Evolutionary conservation across 2,329 filamentous ascomycete genomes (phyloP), one percentile per base, ranked within the genome.

Genomic region (Pochonia chlamydosporia): DNA sequence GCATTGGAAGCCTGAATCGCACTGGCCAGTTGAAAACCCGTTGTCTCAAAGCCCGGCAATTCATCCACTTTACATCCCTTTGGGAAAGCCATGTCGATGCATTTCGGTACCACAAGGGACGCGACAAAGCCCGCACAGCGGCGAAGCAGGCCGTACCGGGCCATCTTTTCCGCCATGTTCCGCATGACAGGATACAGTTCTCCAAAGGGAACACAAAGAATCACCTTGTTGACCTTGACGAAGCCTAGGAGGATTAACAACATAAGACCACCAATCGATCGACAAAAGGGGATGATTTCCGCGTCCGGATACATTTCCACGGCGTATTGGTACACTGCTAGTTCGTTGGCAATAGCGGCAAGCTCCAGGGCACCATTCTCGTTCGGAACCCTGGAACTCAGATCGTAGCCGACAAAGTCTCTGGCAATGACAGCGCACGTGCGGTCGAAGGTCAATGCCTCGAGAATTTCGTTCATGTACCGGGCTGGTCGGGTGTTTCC

Each of bases 381-480:
- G 10, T 37, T 37, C n/a, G 16, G 26, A 37, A 44, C 30, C 6
- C 21, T 14, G 5, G 43, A 44, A 30, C 43, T 44, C n/a, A 21
- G 11, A 21, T 44, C 43, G 20, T 44, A 44, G 18, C 43, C 43
- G 5, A 44, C 43, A 44, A 44, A 44, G 20, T 44, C 43, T 14
- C 10, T 9, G 13, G 18, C 43, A 25, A 44, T 44, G 43, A 44
- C 43, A 31, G 13, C 30, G 16, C 30, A 14, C 11, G 30, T 37
- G 3, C 28, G 43, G 20, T 24, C 6, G 6, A 23, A 5, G 5
- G 20, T 26, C 28, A 44, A 21, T 13, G 16, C 37, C 16, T 37
- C 28, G 16, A 37, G 30, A 6, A 37, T 7, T 25, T 21, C 3
- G 40, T 31, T 43, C 24, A 43, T 2, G 30, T 44, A 37, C 7